Base-by-base conservation (phyloP, 2,329 filamentous ascomycete genomes). In the Penicillium sp. region DNA sequence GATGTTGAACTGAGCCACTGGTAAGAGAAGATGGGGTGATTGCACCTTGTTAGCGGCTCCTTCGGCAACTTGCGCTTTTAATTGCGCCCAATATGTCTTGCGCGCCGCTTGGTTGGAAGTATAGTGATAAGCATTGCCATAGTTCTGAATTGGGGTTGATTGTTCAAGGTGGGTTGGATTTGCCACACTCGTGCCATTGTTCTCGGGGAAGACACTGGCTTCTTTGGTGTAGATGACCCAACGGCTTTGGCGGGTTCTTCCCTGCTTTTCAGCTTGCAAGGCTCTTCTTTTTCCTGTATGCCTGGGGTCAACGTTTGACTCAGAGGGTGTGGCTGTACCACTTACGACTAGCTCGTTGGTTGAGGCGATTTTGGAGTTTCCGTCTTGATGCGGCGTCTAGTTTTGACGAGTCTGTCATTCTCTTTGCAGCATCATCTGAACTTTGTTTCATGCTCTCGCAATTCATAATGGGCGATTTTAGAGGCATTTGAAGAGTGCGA, bases 331-430 rank as follows among this genome's bases (percentile, higher is more conserved):
- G 44, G 38, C 32, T 27, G 13, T 35, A 32, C 18, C 44, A 50
- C 58, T 39, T 42, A 61, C 57, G 58, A 18, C 58, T 59, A 3
- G 58, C 55, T 10, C 54, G 57, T 46, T 61, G 57, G 38, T 60
- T 61, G 39, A 61, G 48, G 13, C 58, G 58, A 44, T 61, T 61
- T 37, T 61, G 58, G 4, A 60, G 40, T 33, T 49, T 52, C 29
- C 57, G 50, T 15, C 48, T 49, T 6, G 48, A 39, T 8, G 27
- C 47, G 3, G 54, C 27, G 27, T 58, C 57, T 32, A 45, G 24
- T 7, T 29, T 27, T 20, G 28, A 24, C 3, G 29, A 13, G 1
- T 35, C 5, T 3, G 4, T n/a, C n/a, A n/a, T n/a, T 27, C 13
- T 42, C 18, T 13, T 32, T 40, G 44, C 4, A 6, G n/a, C 27